Evolutionary conservation across 495 filamentous ascomycete genomes (phyloP).

Genomic region (Penicillium cinerascens): DNA sequence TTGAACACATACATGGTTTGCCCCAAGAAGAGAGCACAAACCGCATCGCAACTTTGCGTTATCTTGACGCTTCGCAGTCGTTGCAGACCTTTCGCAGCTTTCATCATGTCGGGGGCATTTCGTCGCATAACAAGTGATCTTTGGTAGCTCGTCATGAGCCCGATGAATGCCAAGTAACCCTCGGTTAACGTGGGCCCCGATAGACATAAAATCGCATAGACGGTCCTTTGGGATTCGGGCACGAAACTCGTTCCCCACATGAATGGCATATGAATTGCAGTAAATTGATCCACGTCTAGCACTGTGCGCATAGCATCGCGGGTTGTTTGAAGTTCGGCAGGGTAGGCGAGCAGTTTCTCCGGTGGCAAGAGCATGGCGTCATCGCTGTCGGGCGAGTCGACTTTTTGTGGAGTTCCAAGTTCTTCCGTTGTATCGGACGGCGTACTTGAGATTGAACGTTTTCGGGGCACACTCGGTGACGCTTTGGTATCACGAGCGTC

Average conservation of each 20-base stretch:
- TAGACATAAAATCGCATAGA: slow-evolving; percentile 20
- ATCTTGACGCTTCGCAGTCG: slow-evolving; percentile 21
- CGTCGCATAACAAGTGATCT: slow-evolving; percentile 21
- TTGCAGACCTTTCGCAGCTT: slow-evolving; percentile 25
- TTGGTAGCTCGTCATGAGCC: slow-evolving; percentile 26
- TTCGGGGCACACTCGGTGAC: background rate
- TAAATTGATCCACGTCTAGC: slow-evolving; percentile 21
- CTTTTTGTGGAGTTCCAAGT: background rate
- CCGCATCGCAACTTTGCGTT: slow-evolving; percentile 22
- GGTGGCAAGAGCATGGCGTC: slow-evolving; percentile 9
- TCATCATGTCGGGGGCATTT: slow-evolving; percentile 20
- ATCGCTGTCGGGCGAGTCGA: slow-evolving; percentile 5
- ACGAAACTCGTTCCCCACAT: slow-evolving; percentile 21
- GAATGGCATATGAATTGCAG: slow-evolving; percentile 25
- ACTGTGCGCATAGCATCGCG: slow-evolving; percentile 26
- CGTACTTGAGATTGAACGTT: slow-evolving; percentile 6
- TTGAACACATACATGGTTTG: slow-evolving; percentile 32
- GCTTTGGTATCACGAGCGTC: background rate
- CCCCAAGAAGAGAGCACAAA: slow-evolving; percentile 25
- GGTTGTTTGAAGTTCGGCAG: slow-evolving; percentile 15
- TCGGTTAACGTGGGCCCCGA: slow-evolving; percentile 21
- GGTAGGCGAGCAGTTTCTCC: slow-evolving; percentile 17
- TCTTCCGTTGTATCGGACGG: slow-evolving; percentile 1
- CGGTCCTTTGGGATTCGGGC: slow-evolving; percentile 12
- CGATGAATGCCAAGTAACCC: slow-evolving; percentile 25